Evolutionary conservation across 2,329 filamentous ascomycete genomes (phyloP).

Genomic region (Hypoxylon sp.): DNA sequence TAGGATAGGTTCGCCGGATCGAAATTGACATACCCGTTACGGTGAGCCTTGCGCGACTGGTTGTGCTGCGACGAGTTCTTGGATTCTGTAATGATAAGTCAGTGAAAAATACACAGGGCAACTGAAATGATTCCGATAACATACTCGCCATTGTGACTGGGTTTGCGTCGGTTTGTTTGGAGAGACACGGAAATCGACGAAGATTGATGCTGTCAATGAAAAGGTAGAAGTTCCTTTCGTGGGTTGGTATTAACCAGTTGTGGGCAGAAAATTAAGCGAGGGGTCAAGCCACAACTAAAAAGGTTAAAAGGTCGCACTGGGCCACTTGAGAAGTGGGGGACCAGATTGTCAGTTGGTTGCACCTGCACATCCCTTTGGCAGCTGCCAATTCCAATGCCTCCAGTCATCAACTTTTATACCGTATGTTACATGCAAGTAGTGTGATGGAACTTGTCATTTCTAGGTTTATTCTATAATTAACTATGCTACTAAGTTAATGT

Average conservation of each 20-base stretch:
- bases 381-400: neutral
- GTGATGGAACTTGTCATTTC: neutral
- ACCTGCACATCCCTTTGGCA: neutral
- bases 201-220: constrained; percentile 45
- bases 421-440: neutral
- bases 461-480: neutral
- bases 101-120: constrained; percentile 42
- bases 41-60: constrained; percentile 98
- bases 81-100: constrained; percentile 77
- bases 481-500: constrained; percentile 1
- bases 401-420: neutral
- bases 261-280: constrained; percentile 56
- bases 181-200: constrained; percentile 47
- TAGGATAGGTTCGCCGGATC: constrained; percentile 26
- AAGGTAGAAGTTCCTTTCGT: constrained; percentile 47
- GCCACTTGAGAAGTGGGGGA: neutral
- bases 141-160: constrained; percentile 78
- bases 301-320: neutral
- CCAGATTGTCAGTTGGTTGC: neutral
- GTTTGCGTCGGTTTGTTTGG: constrained; percentile 47
- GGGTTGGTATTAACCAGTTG: constrained; percentile 50
- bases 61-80: constrained; percentile 99
- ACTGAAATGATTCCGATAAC: constrained; percentile 54
- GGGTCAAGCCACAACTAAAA: constrained; percentile 41
- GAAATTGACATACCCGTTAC: constrained; percentile 85